Conservation (phyloP, 495 filamentous ascomycete species). For the Podospora conica region DNA sequence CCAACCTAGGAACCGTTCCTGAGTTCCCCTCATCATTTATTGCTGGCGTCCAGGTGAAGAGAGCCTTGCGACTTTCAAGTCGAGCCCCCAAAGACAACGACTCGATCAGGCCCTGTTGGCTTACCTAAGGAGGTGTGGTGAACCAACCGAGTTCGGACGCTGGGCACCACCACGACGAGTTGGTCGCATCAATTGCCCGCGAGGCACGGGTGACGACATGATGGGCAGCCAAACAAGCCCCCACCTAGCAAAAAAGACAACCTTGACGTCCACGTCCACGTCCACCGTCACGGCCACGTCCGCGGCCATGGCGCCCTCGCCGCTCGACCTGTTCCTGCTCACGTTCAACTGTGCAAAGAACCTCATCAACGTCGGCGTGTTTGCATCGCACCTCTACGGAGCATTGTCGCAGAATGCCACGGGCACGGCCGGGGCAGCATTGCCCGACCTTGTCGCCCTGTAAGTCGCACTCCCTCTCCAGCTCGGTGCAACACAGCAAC, state of each 20-base stretch:
- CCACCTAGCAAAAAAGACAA: neutral
- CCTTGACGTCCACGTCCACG: no score
- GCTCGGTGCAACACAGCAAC: neutral
- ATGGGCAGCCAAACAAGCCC: slow-evolving; percentile 12
- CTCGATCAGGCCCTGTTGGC: neutral
- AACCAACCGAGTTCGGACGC: slow-evolving; percentile 1
- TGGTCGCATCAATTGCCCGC: neutral
- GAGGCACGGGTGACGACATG: neutral
- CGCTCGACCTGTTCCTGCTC: slow-evolving; percentile 60
- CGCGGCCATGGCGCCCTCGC: slow-evolving; percentile 26
- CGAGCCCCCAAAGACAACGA: neutral
- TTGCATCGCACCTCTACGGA: slow-evolving; percentile 66
- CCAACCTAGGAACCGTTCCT: neutral
- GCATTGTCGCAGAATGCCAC: slow-evolving; percentile 51
- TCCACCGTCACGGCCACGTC: slow-evolving; percentile 2
- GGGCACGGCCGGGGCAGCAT: slow-evolving; percentile 17
- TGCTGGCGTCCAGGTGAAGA: neutral
- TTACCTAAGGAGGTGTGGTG: neutral
- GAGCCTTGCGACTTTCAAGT: neutral
- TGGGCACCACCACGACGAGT: neutral
- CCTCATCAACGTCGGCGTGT: slow-evolving; percentile 55
- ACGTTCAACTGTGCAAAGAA: slow-evolving; percentile 86
- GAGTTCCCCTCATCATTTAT: neutral
- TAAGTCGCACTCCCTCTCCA: no score
- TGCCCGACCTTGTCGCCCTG: slow-evolving; percentile 65